phyloP scores from a whole-genome alignment of 2,329 filamentous ascomycete species.

The Pseudodiploospora longispora region DNA sequence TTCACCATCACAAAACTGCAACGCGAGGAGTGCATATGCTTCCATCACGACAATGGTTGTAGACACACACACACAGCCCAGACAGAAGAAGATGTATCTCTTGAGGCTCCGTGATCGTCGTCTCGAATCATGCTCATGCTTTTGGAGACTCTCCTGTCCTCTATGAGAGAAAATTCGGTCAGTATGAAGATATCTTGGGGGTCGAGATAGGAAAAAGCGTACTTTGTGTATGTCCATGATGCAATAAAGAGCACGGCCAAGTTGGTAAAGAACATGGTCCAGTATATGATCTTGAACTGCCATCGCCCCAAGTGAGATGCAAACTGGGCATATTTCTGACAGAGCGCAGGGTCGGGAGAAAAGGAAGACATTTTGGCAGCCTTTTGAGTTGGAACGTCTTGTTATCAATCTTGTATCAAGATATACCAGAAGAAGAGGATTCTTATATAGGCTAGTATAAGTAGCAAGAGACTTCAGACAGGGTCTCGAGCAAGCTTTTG shows the following conservation, averaged over 20 bases:
- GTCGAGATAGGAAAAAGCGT: slow-evolving; percentile 10
- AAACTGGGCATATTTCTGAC: slow-evolving; percentile 34
- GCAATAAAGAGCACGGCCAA: slow-evolving; percentile 35
- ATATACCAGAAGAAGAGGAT: too few species aligned
- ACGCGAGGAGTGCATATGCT: slow-evolving; percentile 42
- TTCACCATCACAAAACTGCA: slow-evolving; percentile 54
- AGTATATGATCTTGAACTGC: slow-evolving; percentile 40
- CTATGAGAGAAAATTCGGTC: slow-evolving; percentile 13
- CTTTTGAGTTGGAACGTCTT: too few species aligned
- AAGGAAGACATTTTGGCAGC: too few species aligned
- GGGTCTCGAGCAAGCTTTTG: too few species aligned
- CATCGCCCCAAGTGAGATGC: slow-evolving; percentile 31
- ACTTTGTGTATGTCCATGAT: slow-evolving; percentile 34
- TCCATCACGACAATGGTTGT: slow-evolving; percentile 43
- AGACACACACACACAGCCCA: slow-evolving; percentile 36
- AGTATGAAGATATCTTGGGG: not conserved
- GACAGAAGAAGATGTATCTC: slow-evolving; percentile 35
- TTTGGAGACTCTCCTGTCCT: slow-evolving; percentile 29
- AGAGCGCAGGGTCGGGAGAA: slow-evolving; percentile 14
- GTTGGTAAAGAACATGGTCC: slow-evolving; percentile 36
- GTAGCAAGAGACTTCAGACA: too few species aligned
- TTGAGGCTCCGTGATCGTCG: slow-evolving; percentile 28
- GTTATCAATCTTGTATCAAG: too few species aligned
- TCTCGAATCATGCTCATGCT: slow-evolving; percentile 21
- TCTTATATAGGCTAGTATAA: too few species aligned